These are phyloP conservation scores for Boletus pseudo-olivaceus DNA, from an alignment of 768 basidiomycete genomes.

Conservation along the genomic window DNA sequence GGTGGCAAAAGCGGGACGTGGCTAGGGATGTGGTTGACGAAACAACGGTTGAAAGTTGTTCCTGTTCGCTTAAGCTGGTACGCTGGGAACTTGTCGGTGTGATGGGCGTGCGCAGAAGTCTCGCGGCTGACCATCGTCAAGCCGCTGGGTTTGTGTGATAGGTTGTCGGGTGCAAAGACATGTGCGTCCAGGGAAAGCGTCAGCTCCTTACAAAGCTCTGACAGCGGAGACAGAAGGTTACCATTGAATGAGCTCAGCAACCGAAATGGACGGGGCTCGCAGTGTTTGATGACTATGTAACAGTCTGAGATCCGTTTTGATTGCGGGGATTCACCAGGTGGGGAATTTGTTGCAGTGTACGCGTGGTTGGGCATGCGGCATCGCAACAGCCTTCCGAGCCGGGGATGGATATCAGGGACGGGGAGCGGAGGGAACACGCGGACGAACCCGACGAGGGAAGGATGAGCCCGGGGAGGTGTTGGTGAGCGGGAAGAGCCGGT, in stretches of 20 bases:
- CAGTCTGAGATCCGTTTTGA: background rate
- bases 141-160: background rate
- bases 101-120: too few species aligned
- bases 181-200: background rate
- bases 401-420: slow-evolving; percentile 8
- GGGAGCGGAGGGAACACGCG: slow-evolving; percentile 11
- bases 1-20: background rate
- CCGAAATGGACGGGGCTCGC: background rate
- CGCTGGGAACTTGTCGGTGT: too few species aligned
- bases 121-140: background rate
- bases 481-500: slow-evolving; percentile 24
- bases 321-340: slow-evolving; percentile 7
- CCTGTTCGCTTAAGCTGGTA: slow-evolving; percentile 4
- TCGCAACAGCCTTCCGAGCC: background rate
- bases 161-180: background rate
- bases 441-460: slow-evolving; percentile 13
- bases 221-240: background rate
- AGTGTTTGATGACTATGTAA: background rate
- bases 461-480: background rate
- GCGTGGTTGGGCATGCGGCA: background rate
- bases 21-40: background rate
- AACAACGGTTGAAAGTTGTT: background rate
- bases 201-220: background rate
- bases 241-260: slow-evolving; percentile 2
- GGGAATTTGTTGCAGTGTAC: background rate